Evolutionary conservation across 2,329 filamentous ascomycete genomes (phyloP).

Genomic region (Colletotrichum musae): DNA sequence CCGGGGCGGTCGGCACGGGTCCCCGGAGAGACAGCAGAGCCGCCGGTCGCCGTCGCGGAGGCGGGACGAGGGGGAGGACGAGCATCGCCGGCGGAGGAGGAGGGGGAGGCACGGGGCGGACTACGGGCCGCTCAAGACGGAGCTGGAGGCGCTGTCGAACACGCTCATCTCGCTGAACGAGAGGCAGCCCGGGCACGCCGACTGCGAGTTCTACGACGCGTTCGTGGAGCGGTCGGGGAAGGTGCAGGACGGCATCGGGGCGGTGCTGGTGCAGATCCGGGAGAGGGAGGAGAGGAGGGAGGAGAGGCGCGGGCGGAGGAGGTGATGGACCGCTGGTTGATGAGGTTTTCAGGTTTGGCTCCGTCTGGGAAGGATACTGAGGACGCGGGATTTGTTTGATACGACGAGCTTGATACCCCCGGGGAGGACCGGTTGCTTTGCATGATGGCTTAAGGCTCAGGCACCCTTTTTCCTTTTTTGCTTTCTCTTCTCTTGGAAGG

Average conservation of each 20-base stretch:
- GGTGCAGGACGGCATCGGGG: constrained; percentile 35
- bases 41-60: background rate
- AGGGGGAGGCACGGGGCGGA: constrained; percentile 16
- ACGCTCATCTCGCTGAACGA: constrained; percentile 38
- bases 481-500: no score
- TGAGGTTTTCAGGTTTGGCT: background rate
- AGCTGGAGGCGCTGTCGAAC: constrained; percentile 38
- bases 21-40: constrained; percentile 1
- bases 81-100: constrained; percentile 16
- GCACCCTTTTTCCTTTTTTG: no score
- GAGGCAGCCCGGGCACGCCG: constrained; percentile 32
- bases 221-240: constrained; percentile 39
- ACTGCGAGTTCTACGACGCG: constrained; percentile 40
- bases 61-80: background rate
- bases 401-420: constrained; percentile 8
- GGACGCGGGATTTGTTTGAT: no score
- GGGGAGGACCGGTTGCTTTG: no score
- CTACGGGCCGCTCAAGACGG: constrained; percentile 27
- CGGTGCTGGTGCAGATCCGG: constrained; percentile 35
- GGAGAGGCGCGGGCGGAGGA: constrained; percentile 21
- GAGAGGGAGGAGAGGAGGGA: constrained; percentile 38
- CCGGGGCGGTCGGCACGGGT: background rate
- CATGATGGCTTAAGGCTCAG: no score
- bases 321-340: background rate
- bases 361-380: no score